phyloP scores from a whole-genome alignment of 2,329 filamentous ascomycete species.

The Penicillium glabrum region DNA sequence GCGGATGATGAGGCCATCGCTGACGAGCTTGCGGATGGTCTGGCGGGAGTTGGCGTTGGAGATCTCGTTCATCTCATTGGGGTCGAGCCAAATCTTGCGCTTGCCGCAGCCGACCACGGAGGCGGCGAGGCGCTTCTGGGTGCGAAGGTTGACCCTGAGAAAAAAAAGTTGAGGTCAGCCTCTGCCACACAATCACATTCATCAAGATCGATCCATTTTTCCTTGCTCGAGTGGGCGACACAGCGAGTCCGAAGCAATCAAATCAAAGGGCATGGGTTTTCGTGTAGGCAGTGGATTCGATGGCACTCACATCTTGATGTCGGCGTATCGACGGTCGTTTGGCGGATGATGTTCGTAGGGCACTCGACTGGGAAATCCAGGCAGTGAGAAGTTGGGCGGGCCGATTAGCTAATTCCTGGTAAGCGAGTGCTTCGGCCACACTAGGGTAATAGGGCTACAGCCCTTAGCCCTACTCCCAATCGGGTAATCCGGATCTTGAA shows the following conservation, averaged over 20 bases:
- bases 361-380: conserved; percentile 40
- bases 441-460: conserved; percentile 41
- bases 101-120: conserved; percentile 98
- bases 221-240: background rate
- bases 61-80: conserved; percentile 99
- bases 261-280: conserved; percentile 6
- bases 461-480: conserved; percentile 19
- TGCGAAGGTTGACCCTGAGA: conserved; percentile 95
- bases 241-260: background rate
- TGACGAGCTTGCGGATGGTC: conserved; percentile 98
- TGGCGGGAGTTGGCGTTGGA: conserved; percentile 99
- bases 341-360: conserved; percentile 45
- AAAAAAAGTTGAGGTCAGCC: conserved; percentile 35
- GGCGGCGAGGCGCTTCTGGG: conserved; percentile 99
- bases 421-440: conserved; percentile 38
- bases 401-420: conserved; percentile 43
- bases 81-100: conserved; percentile 99
- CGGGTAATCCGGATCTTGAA: conserved; percentile 7
- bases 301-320: conserved; percentile 47
- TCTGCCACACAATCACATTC: conserved; percentile 20
- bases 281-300: conserved; percentile 23
- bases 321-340: conserved; percentile 47
- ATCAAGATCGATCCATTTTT: background rate
- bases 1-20: conserved; percentile 99
- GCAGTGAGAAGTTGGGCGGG: conserved; percentile 42